Base-by-base conservation (phyloP, 441 rosid species). In the Brassica balearica region DNA sequence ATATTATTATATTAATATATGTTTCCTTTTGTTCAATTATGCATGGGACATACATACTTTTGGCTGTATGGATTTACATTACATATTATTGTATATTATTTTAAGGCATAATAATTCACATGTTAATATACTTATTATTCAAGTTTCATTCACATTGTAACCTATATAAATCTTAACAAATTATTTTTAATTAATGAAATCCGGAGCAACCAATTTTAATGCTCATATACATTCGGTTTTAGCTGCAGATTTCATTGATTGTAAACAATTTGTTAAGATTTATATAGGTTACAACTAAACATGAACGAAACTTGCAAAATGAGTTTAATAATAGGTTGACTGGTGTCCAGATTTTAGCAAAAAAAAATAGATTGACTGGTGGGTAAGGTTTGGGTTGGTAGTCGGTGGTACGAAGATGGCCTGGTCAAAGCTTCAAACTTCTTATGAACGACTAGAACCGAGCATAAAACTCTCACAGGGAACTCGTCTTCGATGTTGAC, bases 41-140 rank as follows among this genome's bases (percentile, higher is more conserved):
- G 83, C 73, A 75, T 75, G 76, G 69, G 79, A 80, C 76, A 75
- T 80, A 70, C 76, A 23, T 3, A 32, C 76, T 80, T 75, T 80
- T 75, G 80, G 53, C 53, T 46, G 53, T 46, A 46, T 12, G 14
- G 72, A 74, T 69, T 74, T 69, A 70, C 56, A 56, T 65, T 65
- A 6, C 76, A 56, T 66, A 65, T 71, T 14, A 4, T 12, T 72
- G 55, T 70, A 55, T 46, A 75, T 75, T 69, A 64, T 69, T 48
- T 55, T 64, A 0, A 41, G 5, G 3, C 63, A 8, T 61, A 80
- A 64, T 65, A 11, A 74, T 69, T 8, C 25, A 29, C 6, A 69
- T 67, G 53, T 79, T 25, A 17, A 68, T 38, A 41, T 41, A 41
- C 48, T 10, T 41, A 10, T n/a, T 48, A 55, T 65, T 60, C 65